Evolutionary conservation across 2,329 filamentous ascomycete genomes (phyloP).

Genomic region (Remersonia thermophila): DNA sequence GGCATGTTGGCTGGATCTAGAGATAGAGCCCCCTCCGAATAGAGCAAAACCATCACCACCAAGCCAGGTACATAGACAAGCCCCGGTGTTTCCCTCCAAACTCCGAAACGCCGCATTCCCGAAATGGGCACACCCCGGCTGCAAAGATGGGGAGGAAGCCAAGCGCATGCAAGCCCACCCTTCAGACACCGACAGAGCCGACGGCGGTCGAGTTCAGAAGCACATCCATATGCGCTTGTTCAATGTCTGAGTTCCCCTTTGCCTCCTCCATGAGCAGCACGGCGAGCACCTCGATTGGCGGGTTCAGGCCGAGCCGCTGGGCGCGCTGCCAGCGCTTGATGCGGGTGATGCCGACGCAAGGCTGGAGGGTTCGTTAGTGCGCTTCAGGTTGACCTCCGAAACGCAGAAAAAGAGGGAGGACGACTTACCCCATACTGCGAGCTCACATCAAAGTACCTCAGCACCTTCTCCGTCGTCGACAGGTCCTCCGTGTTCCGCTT

Average conservation of each 20-base stretch:
- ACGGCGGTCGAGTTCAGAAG: constrained; percentile 39
- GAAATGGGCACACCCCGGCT: background rate
- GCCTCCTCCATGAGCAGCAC: constrained; percentile 64
- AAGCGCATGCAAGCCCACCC: background rate
- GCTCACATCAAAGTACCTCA: constrained; percentile 86
- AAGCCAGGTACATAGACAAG: background rate
- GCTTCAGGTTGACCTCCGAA: no score
- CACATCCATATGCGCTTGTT: constrained; percentile 66
- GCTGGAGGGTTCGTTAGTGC: constrained; percentile 37
- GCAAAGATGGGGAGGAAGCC: background rate
- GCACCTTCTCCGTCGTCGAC: constrained; percentile 65
- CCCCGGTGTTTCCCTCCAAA: no score
- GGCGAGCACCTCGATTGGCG: constrained; percentile 80
- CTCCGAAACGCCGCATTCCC: background rate
- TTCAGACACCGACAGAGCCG: constrained; percentile 15
- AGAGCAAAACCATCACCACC: background rate
- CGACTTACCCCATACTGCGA: constrained; percentile 77
- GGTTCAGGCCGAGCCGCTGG: constrained; percentile 66
- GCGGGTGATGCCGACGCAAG: constrained; percentile 74
- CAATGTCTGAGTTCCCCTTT: constrained; percentile 37
- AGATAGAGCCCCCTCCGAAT: background rate
- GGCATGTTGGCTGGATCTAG: background rate
- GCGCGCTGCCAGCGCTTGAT: constrained; percentile 82
- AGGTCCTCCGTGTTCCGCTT: constrained; percentile 48
- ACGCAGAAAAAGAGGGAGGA: background rate